phyloP scores from a whole-genome alignment of 768 basidiomycete genomes.

The Calocybe gangraenosa region DNA sequence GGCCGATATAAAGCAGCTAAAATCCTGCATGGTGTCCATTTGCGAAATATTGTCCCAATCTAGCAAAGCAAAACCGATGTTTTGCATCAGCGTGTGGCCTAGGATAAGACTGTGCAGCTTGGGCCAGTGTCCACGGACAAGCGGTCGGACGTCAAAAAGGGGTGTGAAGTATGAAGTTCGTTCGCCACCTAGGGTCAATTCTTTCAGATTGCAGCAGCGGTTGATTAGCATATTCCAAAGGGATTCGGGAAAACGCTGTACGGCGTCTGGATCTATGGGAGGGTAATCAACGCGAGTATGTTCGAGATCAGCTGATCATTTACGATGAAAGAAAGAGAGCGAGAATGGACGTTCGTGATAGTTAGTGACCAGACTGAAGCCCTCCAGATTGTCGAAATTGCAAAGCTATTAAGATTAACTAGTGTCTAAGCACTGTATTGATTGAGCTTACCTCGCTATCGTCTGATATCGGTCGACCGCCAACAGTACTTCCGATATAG shows the following conservation, averaged over 20 bases:
- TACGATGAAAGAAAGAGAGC: slow-evolving; percentile 4
- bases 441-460: slow-evolving; percentile 18
- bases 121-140: slow-evolving; percentile 18
- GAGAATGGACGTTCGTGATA: slow-evolving; percentile 10
- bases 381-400: slow-evolving; percentile 17
- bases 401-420: slow-evolving; percentile 15
- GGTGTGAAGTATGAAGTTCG: slow-evolving; percentile 10
- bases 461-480: slow-evolving; percentile 9
- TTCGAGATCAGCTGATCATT: background rate
- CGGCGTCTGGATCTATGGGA: slow-evolving; percentile 4
- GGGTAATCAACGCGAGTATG: background rate
- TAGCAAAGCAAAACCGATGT: background rate
- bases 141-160: slow-evolving; percentile 16
- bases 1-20: slow-evolving; percentile 15
- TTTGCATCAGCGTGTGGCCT: slow-evolving; percentile 16
- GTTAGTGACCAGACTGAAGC: slow-evolving; percentile 18
- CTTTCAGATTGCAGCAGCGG: slow-evolving; percentile 38
- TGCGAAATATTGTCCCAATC: slow-evolving; percentile 8
- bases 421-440: background rate
- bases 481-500: slow-evolving; percentile 20
- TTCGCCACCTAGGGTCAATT: slow-evolving; percentile 31
- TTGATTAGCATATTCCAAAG: slow-evolving; percentile 55
- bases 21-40: slow-evolving; percentile 10
- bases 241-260: slow-evolving; percentile 16
- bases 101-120: slow-evolving; percentile 16